Base-by-base conservation (phyloP, 2,329 filamentous ascomycete genomes). In the Escovopsis weberi region DNA sequence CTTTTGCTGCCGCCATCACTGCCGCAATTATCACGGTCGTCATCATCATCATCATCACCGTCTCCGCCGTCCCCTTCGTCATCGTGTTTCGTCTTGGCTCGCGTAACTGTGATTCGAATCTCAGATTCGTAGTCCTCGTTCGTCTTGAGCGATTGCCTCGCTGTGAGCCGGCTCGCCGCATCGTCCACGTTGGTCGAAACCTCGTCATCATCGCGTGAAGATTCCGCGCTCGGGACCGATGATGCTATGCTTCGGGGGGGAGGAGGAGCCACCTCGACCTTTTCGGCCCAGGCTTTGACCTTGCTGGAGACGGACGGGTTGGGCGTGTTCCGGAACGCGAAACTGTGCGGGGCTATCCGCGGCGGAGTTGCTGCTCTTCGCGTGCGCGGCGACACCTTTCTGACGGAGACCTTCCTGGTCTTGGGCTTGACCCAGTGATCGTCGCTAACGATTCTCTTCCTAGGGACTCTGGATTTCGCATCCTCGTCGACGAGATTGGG, bases 361-460 rank as follows among this genome's bases (percentile, higher is more conserved):
- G 46, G 47, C 1, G 51, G 54, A 10, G 43, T 51, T 12, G 51
- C 46, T 5, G 52, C 44, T 40, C 58, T 58, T 37, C 55, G 56
- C 4, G 50, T 48, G 45, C 61, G 60, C 2, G 64, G 63, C 2
- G 65, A 60, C 11, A 58, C 56, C 46, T 60, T 65, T 45, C 62
- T 66, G 1, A 67, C 59, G 8, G 69, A 61, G 44, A 59, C 69
- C 45, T 67, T 70, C 46, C 69, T 72, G 45, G 68, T 70, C 47
- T 71, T 74, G 59, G 63, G 60, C 46, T 78, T 80, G 62, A 77
- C 77, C 84, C 89, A 96, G 63, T 94, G 85, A 43, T 84, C 82
- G 63, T 96, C 89, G 58, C 88, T 95, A 47, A 95, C 78, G 42
- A 96, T 85, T 48, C 88, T 78, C 69, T 94, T 95, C 64, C 85